Conservation (phyloP, 306 rosid species). For the Malus orientalis region DNA sequence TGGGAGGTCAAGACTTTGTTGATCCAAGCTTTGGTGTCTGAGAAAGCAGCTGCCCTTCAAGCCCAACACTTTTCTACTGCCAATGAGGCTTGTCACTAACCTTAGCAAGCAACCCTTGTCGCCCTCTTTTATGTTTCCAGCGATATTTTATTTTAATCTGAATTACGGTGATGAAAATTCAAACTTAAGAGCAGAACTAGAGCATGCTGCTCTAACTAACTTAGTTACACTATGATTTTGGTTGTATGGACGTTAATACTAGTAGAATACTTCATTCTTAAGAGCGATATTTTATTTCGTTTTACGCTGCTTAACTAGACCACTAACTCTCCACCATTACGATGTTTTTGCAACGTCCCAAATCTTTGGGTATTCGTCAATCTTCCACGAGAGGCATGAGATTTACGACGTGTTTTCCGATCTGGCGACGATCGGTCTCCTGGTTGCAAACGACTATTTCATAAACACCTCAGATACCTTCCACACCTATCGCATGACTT, state of each 20-base stretch:
- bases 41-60: conserved; percentile 44
- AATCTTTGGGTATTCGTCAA: no score
- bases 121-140: not conserved
- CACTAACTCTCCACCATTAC: no score
- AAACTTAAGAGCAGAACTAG: not conserved
- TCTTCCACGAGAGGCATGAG: no score
- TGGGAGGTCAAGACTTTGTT: conserved; percentile 93
- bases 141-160: not conserved
- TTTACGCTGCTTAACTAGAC: no score
- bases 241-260: not conserved
- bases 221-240: no score
- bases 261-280: conserved; percentile 8
- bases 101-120: not conserved
- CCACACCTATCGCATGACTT: no score
- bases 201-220: not conserved
- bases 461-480: no score
- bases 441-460: no score
- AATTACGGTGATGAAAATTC: no score
- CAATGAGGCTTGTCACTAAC: conserved; percentile 51
- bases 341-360: no score
- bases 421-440: rapidly evolving
- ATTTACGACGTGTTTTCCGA: no score
- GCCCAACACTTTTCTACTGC: conserved; percentile 53
- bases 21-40: conserved; percentile 60
- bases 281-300: no score